Evolutionary conservation across 208 protist genomes (phyloP).

Genomic region (Crithidia brevicula): DNA sequence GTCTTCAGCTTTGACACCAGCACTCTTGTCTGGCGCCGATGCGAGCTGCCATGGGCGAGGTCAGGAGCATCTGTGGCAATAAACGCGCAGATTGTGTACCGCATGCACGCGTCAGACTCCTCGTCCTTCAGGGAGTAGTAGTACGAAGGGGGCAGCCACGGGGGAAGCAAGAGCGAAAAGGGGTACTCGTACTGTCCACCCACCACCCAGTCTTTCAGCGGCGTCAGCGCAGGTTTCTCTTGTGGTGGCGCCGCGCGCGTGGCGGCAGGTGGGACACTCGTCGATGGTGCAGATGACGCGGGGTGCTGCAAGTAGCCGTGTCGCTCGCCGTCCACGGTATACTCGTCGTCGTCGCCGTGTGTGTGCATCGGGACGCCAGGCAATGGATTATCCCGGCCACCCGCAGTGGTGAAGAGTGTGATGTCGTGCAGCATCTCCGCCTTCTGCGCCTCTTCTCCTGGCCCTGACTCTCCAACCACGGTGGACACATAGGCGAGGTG

Average conservation of each 20-base stretch:
- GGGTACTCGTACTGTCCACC: constrained; percentile 26
- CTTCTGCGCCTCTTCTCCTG: neutral
- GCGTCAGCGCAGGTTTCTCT: neutral
- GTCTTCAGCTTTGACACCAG: neutral
- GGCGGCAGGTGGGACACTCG: no score
- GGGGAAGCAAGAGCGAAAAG: constrained; percentile 35
- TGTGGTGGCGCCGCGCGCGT: no score
- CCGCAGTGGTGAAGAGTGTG: neutral
- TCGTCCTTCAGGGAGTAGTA: constrained; percentile 18
- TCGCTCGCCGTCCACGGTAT: neutral
- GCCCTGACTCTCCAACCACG: neutral
- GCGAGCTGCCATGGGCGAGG: neutral
- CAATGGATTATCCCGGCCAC: constrained; percentile 5
- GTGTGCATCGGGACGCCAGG: neutral
- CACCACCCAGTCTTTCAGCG: constrained; percentile 10
- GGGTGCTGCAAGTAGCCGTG: neutral
- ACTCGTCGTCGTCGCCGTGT: neutral
- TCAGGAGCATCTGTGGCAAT: neutral
- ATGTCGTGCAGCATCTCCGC: neutral
- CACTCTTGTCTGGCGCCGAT: neutral
- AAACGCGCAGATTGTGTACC: constrained; percentile 24
- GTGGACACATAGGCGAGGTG: neutral
- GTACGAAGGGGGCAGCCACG: constrained; percentile 46
- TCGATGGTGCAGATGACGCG: neutral
- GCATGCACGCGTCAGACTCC: constrained; percentile 13